Evolutionary conservation across 1,284 basidiomycete genomes (phyloP).

Genomic region (Apiotrichum porosum): DNA sequence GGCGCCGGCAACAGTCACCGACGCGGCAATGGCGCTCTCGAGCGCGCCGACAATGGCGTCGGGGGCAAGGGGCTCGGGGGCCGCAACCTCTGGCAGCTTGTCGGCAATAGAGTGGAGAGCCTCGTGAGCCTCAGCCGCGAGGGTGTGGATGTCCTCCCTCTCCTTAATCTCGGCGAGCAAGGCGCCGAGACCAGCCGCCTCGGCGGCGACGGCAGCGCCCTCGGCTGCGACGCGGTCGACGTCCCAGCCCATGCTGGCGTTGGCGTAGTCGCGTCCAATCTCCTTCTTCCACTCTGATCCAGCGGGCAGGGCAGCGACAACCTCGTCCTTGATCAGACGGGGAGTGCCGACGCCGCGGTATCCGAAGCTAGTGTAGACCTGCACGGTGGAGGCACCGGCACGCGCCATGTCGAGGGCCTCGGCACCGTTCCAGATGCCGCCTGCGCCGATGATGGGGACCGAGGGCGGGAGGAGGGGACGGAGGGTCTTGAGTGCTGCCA

Average conservation of each 20-base stretch:
- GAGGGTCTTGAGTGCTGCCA: constrained; percentile 69
- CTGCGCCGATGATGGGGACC: constrained; percentile 87
- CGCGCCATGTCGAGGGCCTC: constrained; percentile 88
- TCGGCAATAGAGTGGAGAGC: too few relatives aligned
- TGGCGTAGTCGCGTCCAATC: constrained; percentile 51
- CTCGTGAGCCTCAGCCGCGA: not conserved
- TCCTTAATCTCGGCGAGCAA: constrained; percentile 13
- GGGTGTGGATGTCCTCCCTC: not conserved
- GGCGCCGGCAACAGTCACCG: too few relatives aligned
- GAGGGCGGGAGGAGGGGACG: constrained; percentile 68
- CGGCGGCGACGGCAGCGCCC: constrained; percentile 42
- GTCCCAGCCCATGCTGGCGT: constrained; percentile 33
- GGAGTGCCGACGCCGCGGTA: constrained; percentile 85
- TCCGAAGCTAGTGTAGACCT: constrained; percentile 88
- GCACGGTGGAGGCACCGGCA: constrained; percentile 81
- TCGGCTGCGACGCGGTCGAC: constrained; percentile 41
- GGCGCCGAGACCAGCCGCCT: constrained; percentile 40
- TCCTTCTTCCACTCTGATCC: constrained; percentile 62
- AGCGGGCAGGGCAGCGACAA: constrained; percentile 49
- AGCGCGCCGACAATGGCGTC: not conserved
- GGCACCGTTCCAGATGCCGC: constrained; percentile 77
- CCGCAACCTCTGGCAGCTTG: too few relatives aligned
- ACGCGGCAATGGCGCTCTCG: not conserved
- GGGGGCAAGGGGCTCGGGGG: not conserved
- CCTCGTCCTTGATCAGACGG: constrained; percentile 85